Evolutionary conservation across 192 early-diverging fungal species (phyloP), one percentile per base, ranked within the genome.

Genomic region (Paraglomus occultum): DNA sequence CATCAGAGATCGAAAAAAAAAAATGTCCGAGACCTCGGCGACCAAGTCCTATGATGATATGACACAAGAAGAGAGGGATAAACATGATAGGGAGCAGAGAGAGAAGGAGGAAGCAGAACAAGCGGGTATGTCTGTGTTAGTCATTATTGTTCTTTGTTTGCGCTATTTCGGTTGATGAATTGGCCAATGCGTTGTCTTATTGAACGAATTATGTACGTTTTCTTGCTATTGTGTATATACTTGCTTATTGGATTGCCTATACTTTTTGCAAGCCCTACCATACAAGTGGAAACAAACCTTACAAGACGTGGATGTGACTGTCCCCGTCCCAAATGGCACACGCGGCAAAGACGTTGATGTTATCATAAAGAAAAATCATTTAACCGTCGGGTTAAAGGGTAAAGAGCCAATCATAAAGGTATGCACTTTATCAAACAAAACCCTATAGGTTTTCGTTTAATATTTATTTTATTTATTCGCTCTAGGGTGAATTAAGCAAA

Each of bases 261-360:
- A 8, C 50, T 42, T 44, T 31, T 44, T 31, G 31, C 31, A 31
- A 80, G 89, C 80, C 5, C 79, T 91, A 8, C 91, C 91, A 10
- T 92, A 91, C 74, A 77, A 74, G 38, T 95, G 92, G 92, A 86
- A 79, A 49, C 94, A 95, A 75, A 92, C 90, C 5, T 79, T 95
- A 64, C 79, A 80, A 50, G 94, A 95, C 38, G 89, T 95, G n/a
- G 90, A 91, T 67, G 44, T 95, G 8, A 81, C 83, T 0, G 75
- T 93, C 31, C 76, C 86, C 11, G 82, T 95, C 11, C 89, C 90
- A 39, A 82, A 84, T 31, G 91, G 91, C 23, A 93, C 90, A 22
- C 77, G 85, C 5, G 84, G 80, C 2, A 79, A 82, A 44, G 89
- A 93, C 55, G 74, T 95, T 12, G 76, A 79, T 42, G 81, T 95